Percentiles rank a stretch among this genome's conserved stretches.
Conservation (phyloP, 2,329 filamentous ascomycete species). For the Ophiocordyceps polyrhachis-furcata region DNA sequence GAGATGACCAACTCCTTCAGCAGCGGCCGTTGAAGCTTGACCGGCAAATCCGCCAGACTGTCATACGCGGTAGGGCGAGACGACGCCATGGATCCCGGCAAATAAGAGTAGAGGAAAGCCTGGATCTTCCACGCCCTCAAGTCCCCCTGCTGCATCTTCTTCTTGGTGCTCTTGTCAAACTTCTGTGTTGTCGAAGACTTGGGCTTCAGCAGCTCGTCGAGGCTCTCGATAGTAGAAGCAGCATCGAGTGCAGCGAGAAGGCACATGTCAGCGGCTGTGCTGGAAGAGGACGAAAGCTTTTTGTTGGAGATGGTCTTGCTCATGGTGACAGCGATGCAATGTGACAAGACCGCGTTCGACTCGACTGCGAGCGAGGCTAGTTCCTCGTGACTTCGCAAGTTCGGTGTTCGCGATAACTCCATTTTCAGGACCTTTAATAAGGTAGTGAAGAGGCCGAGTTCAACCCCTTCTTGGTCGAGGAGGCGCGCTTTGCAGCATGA, state of each 20-base stretch:
- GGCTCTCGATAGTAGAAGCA: conserved; percentile 6
- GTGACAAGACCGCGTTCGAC: conserved; percentile 11
- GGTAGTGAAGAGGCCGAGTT: conserved; percentile 13
- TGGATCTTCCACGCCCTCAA: conserved; percentile 26
- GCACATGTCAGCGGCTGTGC: conserved; percentile 7
- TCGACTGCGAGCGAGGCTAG: conserved; percentile 8
- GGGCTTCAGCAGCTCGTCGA: conserved; percentile 7
- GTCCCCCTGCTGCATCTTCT: conserved; percentile 16
- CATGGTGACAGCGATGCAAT: conserved; percentile 9
- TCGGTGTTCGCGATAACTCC: conserved; percentile 11
- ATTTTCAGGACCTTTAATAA: conserved; percentile 16
- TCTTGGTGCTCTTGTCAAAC: conserved; percentile 16
- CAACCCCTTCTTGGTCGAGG: background rate
- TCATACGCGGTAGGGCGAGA: conserved; percentile 16
- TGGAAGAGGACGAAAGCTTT: conserved; percentile 10
- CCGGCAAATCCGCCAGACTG: conserved; percentile 10
- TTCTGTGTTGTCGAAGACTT: conserved; percentile 15
- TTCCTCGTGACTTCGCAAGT: conserved; percentile 8
- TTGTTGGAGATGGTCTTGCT: conserved; percentile 12
- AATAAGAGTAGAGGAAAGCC: conserved; percentile 21
- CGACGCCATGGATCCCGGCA: conserved; percentile 13
- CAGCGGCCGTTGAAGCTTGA: conserved; percentile 12
- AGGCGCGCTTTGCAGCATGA: conserved; percentile 6
- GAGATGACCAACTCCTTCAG: conserved; percentile 14
- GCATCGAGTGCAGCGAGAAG: conserved; percentile 17